These are phyloP conservation scores for Zygotorulaspora florentina DNA, from an alignment of 805 yeast species.

Conservation along the genomic window DNA sequence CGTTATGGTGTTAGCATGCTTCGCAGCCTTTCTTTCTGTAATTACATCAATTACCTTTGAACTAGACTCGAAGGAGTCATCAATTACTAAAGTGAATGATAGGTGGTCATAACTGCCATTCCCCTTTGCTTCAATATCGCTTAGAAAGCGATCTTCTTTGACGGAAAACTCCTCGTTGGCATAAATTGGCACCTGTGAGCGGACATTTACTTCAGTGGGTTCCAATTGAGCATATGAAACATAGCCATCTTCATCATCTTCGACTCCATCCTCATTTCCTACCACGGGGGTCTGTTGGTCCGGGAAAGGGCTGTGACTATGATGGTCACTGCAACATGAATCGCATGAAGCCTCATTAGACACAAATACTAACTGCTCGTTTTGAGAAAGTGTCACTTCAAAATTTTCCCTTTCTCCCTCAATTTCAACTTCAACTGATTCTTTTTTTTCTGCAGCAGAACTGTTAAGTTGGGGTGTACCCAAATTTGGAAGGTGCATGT, in stretches of 20 bases:
- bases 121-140: not conserved
- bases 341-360: conserved; percentile 10
- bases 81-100: not conserved
- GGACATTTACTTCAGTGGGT: conserved; percentile 19
- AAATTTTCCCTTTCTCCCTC: conserved; percentile 22
- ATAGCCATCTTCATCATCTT: conserved; percentile 7
- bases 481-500: conserved; percentile 2
- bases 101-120: not conserved
- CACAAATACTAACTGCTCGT: conserved; percentile 19
- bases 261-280: conserved; percentile 1
- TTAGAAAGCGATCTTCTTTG: conserved; percentile 7
- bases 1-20: conserved; percentile 14
- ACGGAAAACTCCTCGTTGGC: conserved; percentile 1
- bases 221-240: conserved; percentile 10
- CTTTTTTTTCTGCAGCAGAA: not conserved
- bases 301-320: not conserved
- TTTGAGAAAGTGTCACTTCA: conserved; percentile 18
- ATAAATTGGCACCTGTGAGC: conserved; percentile 9
- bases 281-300: not conserved
- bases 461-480: not conserved
- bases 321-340: not conserved
- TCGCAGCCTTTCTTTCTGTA: not conserved
- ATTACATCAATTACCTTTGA: not conserved
- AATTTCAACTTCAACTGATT: conserved; percentile 20
- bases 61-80: not conserved